Evolutionary conservation across 148 eudicot genomes (phyloP), one percentile per base, ranked within the genome.

Genomic region (Chenopodium berlandieri): DNA sequence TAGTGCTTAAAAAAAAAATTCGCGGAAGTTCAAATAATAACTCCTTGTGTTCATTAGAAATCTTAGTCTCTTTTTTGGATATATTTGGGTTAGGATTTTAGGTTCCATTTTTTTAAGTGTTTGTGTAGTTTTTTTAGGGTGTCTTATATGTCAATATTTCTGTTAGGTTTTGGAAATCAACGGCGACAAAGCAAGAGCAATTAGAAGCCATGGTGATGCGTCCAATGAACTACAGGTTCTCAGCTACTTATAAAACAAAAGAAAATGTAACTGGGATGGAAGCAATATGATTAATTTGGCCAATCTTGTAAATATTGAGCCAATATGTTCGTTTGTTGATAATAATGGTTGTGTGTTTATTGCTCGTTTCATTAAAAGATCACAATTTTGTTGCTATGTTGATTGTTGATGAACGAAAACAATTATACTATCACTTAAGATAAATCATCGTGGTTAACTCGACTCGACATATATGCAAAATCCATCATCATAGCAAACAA

Each of bases 91-190:
- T 71, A 9, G 9, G 70, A 12, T 66, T 37, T 23, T 50, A 71
- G 44, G 44, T 37, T 37, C 44, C 44, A 37, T 37, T 37, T 37
- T 37, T 37, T 5, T 37, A 37, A 37, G 44, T 37, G 44, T 37
- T 5, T 40, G 44, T 40, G 44, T 40, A 40, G 5, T 40, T 40
- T 6, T 40, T 40, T 40, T 40, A 34, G 0, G 7, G 7, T 40
- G 8, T 48, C 52, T 30, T 50, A 4, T 2, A 23, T 56, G 4
- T 3, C 44, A 37, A 40, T 71, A 25, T 11, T 46, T 50, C 14
- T 40, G 19, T 62, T 89, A 95, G 97, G 98, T 94, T 87, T 86
- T 96, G 52, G 99, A 94, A 86, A 96, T 96, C 81, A 88, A 81
- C 78, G 94, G 87, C 73, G 82, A 85, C 79, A 81, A 81, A 85